Conservation (phyloP, 2,329 filamentous ascomycete species). For the Clonostachys rosea region DNA sequence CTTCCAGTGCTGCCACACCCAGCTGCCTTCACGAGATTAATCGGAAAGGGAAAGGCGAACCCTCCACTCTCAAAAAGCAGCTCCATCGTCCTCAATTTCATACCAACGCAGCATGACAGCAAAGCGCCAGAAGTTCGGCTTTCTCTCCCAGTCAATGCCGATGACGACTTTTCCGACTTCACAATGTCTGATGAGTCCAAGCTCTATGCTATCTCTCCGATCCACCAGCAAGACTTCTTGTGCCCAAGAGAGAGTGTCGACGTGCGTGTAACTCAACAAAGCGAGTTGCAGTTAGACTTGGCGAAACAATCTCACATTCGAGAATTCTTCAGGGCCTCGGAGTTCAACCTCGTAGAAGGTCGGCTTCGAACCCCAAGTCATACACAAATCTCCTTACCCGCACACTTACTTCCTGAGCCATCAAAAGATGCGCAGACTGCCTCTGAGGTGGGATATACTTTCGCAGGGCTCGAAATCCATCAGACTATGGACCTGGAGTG, state of each 20-base stretch:
- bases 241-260: slow-evolving; percentile 42
- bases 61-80: slow-evolving; percentile 11
- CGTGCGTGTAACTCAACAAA: slow-evolving; percentile 32
- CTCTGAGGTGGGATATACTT: slow-evolving; percentile 20
- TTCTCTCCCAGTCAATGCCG: slow-evolving; percentile 19
- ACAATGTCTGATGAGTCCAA: slow-evolving; percentile 18
- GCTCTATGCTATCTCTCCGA: slow-evolving; percentile 19
- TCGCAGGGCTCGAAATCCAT: slow-evolving; percentile 48
- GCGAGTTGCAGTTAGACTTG: slow-evolving; percentile 30
- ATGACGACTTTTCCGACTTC: slow-evolving; percentile 17
- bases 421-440: background rate
- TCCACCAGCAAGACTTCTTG: slow-evolving; percentile 33
- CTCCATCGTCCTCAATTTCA: slow-evolving; percentile 40
- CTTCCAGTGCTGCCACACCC: slow-evolving; percentile 42
- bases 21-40: slow-evolving; percentile 29
- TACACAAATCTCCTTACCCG: slow-evolving; percentile 20
- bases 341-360: slow-evolving; percentile 37
- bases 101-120: slow-evolving; percentile 1
- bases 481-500: slow-evolving; percentile 36
- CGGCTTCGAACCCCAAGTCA: slow-evolving; percentile 31
- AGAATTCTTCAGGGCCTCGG: slow-evolving; percentile 36
- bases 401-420: slow-evolving; percentile 9
- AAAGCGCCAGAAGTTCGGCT: slow-evolving; percentile 17
- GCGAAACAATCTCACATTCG: slow-evolving; percentile 25
- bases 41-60: slow-evolving; percentile 15